Evolutionary conservation across 1,284 basidiomycete genomes (phyloP).

Genomic region (Fomitopsis palustris): DNA sequence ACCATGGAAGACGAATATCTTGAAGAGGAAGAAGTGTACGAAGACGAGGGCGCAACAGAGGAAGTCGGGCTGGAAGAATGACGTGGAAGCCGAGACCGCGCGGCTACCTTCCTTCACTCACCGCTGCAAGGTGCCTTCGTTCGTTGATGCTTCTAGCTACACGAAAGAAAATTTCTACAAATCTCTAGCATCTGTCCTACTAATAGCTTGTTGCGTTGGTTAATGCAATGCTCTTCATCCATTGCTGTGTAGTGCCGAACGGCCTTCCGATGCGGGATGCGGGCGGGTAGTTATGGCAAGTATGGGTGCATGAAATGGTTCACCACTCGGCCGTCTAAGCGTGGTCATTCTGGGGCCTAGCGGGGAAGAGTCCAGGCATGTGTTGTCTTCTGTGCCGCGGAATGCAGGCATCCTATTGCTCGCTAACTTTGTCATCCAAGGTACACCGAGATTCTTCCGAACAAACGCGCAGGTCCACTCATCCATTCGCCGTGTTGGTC

Average conservation of each 20-base stretch:
- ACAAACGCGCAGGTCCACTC: background rate
- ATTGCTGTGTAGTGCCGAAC: background rate
- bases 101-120: background rate
- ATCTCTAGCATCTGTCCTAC: background rate
- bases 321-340: background rate
- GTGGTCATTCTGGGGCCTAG: background rate
- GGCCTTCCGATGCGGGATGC: conserved; percentile 1
- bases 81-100: background rate
- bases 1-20: conserved; percentile 37
- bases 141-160: background rate
- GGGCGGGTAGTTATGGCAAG: too few species aligned
- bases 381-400: background rate
- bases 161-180: background rate
- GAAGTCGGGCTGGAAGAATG: conserved; percentile 9
- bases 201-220: conserved; percentile 3
- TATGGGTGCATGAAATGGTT: background rate
- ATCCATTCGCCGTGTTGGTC: background rate
- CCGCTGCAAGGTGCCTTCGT: background rate
- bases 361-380: background rate
- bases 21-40: conserved; percentile 24
- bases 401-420: background rate
- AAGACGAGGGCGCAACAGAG: conserved; percentile 16
- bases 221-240: background rate
- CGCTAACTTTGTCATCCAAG: background rate
- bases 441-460: conserved; percentile 9